Evolutionary conservation across 495 filamentous ascomycete species (phyloP), one percentile per base, ranked within the genome.

Genomic region (Tuber melanosporum): DNA sequence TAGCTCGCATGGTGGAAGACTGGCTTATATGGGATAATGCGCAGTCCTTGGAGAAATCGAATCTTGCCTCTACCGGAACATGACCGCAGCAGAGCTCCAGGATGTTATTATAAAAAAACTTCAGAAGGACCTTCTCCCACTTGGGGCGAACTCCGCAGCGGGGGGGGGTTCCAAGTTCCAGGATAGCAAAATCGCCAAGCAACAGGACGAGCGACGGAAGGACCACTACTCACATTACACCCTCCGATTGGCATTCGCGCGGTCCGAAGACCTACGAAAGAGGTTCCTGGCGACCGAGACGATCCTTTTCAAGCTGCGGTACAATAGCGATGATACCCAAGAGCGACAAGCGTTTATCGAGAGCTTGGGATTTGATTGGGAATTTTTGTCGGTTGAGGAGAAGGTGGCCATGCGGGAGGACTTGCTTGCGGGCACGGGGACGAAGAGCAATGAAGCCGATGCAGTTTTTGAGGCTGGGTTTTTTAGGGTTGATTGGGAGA

Each of bases 141-240:
- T 99, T 52, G 89, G 89, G 76, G 87, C 92, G 14, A 97, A 94
- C 81, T 89, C 90, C 19, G 90, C 92, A 0, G 86, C 88, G 9
- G 81, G 85, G 10, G 81, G 84, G 10, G 81, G 84, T 17, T 73
- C 79, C 4, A 73, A 82, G 3, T 1, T 10, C 52, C 52, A 62
- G 52, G 52, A 62, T 15, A 22, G 52, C n/a, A 66, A 36, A 66
- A 0, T 26, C 52, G 2, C 9, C n/a, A 78, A 75, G 4, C 39
- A 62, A 0, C 87, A 87, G 74, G 86, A 89, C 74, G 92, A 99
- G 86, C 90, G 96, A 32, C 92, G 94, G 85, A 96, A 94, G 85
- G 96, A 99, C 81, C 96, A 99, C 85, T 99, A 99, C 85, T 93
- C 91, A 71, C 96, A 99, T 85, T 99, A 97, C 84, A 98, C 98